Percentiles rank a stretch among this genome's conserved stretches.
phyloP scores from a whole-genome alignment of 1,284 basidiomycete genomes.

The Porogramme epimiltina region DNA sequence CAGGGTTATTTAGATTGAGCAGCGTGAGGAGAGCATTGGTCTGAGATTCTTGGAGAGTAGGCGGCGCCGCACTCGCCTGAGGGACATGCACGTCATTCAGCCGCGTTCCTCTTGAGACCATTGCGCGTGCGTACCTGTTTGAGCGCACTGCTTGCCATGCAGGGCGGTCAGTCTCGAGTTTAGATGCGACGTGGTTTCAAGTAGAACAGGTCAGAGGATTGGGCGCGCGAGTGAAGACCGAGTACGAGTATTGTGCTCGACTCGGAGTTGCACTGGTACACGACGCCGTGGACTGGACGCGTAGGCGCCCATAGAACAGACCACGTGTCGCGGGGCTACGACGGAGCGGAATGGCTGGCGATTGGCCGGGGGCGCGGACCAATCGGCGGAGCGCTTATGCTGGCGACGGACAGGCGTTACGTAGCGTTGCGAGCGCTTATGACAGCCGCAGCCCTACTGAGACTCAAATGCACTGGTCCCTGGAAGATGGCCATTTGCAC shows the following conservation, averaged over 20 bases:
- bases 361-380: not conserved
- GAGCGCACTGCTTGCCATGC: conserved; percentile 59
- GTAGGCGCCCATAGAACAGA: conserved; percentile 11
- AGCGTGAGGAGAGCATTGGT: conserved; percentile 68
- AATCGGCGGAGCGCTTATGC: not conserved
- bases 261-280: no score
- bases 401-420: no score
- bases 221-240: not conserved
- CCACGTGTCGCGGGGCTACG: conserved; percentile 10
- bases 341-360: not conserved
- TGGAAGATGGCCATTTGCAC: conserved; percentile 2
- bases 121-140: conserved; percentile 51
- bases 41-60: conserved; percentile 79
- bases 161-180: no score
- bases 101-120: not conserved
- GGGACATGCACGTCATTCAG: not conserved
- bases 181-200: no score
- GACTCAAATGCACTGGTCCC: not conserved
- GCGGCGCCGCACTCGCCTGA: conserved; percentile 31
- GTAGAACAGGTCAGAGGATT: no score
- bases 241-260: no score
- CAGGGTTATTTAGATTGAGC: conserved; percentile 39
- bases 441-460: not conserved
- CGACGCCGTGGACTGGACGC: not conserved
- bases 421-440: no score